phyloP scores from a whole-genome alignment of 2,329 filamentous ascomycete genomes.

The Chrysosporium queenslandicum region DNA sequence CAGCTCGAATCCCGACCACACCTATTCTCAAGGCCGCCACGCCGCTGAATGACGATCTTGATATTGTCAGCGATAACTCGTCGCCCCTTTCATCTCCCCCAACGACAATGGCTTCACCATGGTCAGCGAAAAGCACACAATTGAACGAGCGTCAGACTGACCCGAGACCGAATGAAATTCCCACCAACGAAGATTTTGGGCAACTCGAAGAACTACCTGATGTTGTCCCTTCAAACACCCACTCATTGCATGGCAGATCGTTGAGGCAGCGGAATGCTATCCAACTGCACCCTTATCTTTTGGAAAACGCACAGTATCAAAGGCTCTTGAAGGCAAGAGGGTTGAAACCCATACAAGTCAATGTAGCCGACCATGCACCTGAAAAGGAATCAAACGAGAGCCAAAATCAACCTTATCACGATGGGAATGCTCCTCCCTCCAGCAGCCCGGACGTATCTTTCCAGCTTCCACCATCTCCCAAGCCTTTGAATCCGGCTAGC shows the following conservation, averaged over 20 bases:
- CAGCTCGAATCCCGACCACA: slow-evolving; percentile 4
- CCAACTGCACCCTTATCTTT: slow-evolving; percentile 40
- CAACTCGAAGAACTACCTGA: background rate
- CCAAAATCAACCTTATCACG: slow-evolving; percentile 27
- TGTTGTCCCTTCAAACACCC: background rate
- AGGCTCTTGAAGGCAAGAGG: slow-evolving; percentile 34
- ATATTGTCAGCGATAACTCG: slow-evolving; percentile 18
- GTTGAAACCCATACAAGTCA: slow-evolving; percentile 34
- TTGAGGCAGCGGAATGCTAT: slow-evolving; percentile 40
- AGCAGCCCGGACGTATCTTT: slow-evolving; percentile 27
- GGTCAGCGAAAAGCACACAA: background rate
- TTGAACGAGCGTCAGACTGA: background rate
- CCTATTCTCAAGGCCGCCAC: slow-evolving; percentile 9
- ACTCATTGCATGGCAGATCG: slow-evolving; percentile 20
- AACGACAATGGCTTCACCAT: slow-evolving; percentile 16
- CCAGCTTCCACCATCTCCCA: slow-evolving; percentile 24
- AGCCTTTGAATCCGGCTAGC: background rate
- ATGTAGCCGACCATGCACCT: slow-evolving; percentile 14
- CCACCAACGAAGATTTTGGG: background rate
- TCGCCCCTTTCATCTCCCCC: slow-evolving; percentile 33
- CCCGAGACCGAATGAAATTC: background rate
- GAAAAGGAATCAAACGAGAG: slow-evolving; percentile 22
- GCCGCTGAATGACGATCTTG: background rate
- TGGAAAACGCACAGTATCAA: slow-evolving; percentile 39
- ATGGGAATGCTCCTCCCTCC: slow-evolving; percentile 26